Evolutionary conservation across 1,284 basidiomycete species (phyloP).

Genomic region (Volvariella volvacea): DNA sequence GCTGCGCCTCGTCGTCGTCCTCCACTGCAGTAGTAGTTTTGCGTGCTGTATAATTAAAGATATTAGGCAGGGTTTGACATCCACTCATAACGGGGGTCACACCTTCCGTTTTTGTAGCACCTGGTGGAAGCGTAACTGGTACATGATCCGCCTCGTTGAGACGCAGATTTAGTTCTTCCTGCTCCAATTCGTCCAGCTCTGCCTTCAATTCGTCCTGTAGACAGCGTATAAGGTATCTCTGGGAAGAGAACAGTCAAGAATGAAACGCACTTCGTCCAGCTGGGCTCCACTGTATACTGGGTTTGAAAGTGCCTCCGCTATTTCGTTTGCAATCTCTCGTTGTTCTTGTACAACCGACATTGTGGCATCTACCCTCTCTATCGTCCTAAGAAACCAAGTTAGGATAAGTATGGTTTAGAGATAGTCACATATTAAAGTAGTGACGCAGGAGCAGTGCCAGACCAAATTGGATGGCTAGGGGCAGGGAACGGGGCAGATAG

Average conservation of each 20-base stretch:
- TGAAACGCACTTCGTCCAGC: conserved; percentile 62
- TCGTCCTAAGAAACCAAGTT: conserved; percentile 53
- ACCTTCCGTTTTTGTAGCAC: conserved; percentile 52
- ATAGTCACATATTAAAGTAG: conserved; percentile 7
- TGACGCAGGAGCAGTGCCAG: neutral
- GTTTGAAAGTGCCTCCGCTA: conserved; percentile 90
- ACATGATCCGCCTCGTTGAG: conserved; percentile 87
- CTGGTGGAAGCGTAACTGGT: conserved; percentile 80
- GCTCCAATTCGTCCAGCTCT: conserved; percentile 88
- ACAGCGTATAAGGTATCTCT: conserved; percentile 5
- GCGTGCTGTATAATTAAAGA: conserved; percentile 8
- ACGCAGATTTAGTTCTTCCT: conserved; percentile 86
- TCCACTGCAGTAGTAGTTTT: conserved; percentile 48
- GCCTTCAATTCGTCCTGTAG: conserved; percentile 74
- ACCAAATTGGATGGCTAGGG: neutral
- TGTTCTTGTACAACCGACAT: conserved; percentile 93
- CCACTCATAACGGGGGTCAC: conserved; percentile 9
- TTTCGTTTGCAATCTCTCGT: conserved; percentile 92
- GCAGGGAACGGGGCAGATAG: conserved; percentile 8
- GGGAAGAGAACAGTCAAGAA: conserved; percentile 5
- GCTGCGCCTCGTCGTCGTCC: conserved; percentile 91
- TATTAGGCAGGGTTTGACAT: neutral
- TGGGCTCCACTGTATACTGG: conserved; percentile 50
- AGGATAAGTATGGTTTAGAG: too few species aligned
- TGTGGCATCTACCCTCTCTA: conserved; percentile 88